phyloP scores from a whole-genome alignment of 148 eudicot genomes.

The Mesembryanthemum crystallinum region DNA sequence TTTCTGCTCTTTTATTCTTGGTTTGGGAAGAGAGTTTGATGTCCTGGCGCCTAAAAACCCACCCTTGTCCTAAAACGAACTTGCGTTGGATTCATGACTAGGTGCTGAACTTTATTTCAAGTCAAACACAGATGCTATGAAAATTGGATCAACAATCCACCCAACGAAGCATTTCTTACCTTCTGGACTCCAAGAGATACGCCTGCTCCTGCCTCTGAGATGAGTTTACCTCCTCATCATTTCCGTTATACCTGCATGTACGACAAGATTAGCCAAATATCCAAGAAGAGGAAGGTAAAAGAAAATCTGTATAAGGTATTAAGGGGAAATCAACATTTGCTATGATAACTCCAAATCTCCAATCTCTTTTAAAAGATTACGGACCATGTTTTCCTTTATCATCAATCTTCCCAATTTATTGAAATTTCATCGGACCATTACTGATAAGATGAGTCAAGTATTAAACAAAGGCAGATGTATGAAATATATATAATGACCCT shows the following conservation, averaged over 20 bases:
- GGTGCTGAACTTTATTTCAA: neutral
- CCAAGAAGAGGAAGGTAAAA: neutral
- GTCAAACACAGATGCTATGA: neutral
- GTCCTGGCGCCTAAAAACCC: neutral
- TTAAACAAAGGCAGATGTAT: neutral
- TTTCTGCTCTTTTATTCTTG: neutral
- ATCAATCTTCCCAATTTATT: too few relatives aligned
- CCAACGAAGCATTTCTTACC: constrained; percentile 16
- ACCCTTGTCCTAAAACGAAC: neutral
- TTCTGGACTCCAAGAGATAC: constrained; percentile 27
- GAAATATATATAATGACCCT: too few relatives aligned
- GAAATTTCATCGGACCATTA: too few relatives aligned
- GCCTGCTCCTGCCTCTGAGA: constrained; percentile 12
- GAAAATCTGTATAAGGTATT: too few relatives aligned
- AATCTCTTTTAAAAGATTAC: neutral
- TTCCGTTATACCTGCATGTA: constrained; percentile 20
- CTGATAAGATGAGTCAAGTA: neutral
- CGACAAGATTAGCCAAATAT: neutral
- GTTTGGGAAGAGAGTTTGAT: neutral
- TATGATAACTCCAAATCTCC: neutral
- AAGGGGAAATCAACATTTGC: neutral
- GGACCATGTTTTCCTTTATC: neutral
- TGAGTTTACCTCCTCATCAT: constrained; percentile 16
- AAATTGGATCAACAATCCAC: neutral
- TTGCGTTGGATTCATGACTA: neutral